Conservation (phyloP, 2,329 filamentous ascomycete genomes). For the Xylaria sp. region DNA sequence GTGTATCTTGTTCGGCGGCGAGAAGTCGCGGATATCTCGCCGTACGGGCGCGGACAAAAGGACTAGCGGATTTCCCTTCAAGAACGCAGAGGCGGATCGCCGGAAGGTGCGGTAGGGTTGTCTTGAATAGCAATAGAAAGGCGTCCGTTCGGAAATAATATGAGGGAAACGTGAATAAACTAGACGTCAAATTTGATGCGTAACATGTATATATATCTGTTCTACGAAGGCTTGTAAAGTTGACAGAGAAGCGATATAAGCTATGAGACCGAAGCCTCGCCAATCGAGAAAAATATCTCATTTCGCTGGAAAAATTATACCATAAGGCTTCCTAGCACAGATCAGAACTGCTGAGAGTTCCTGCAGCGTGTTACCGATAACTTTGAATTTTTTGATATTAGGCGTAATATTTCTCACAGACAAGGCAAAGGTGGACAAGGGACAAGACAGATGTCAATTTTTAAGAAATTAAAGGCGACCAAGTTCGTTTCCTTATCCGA, state of each 20-base stretch:
- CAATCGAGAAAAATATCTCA: not conserved
- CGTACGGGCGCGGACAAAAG: conserved; percentile 55
- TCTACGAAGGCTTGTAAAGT: not conserved
- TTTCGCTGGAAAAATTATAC: not conserved
- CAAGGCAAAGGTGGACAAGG: not conserved
- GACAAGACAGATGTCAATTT: conserved; percentile 24
- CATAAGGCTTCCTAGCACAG: not conserved
- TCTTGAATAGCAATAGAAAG: not conserved
- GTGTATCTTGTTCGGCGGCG: conserved; percentile 59
- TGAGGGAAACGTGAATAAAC: not conserved
- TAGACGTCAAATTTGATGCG: not conserved
- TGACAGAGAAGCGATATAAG: no score
- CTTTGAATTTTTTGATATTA: not conserved
- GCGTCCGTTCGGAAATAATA: not conserved
- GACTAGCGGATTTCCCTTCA: conserved; percentile 54
- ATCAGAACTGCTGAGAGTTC: not conserved
- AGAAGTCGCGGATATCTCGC: conserved; percentile 50
- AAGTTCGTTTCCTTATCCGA: conserved; percentile 13
- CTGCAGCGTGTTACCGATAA: not conserved
- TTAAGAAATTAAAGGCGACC: conserved; percentile 3
- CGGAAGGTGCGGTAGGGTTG: conserved; percentile 43
- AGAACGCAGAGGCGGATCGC: conserved; percentile 49
- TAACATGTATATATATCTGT: not conserved
- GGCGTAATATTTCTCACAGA: not conserved
- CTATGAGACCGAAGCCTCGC: no score